These are phyloP conservation scores for Hymenotorrendiella dingleyae DNA, from an alignment of 2,329 filamentous ascomycete genomes.

Conservation along the genomic window DNA sequence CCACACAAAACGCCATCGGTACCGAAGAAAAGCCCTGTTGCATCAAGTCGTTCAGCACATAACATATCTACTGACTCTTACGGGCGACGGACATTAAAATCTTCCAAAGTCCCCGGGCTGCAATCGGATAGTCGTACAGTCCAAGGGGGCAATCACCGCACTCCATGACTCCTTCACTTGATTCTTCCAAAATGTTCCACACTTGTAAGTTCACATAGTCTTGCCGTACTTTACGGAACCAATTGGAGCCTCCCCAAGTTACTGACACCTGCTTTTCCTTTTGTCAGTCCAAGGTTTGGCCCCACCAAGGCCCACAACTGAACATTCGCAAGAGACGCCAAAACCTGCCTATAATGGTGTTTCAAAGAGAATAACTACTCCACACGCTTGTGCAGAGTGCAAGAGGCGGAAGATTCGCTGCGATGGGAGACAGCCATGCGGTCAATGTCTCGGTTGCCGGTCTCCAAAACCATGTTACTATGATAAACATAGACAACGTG, in stretches of 20 bases:
- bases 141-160: slow-evolving; percentile 6
- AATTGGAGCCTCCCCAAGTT: background rate
- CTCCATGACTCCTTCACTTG: slow-evolving; percentile 27
- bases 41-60: slow-evolving; percentile 5
- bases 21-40: slow-evolving; percentile 4
- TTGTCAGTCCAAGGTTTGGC: slow-evolving; percentile 29
- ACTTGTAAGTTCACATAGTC: slow-evolving; percentile 26
- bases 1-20: background rate
- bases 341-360: slow-evolving; percentile 32
- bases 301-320: slow-evolving; percentile 22
- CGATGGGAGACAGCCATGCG: slow-evolving; percentile 75
- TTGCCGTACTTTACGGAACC: background rate
- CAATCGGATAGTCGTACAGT: slow-evolving; percentile 2
- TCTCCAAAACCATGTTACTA: slow-evolving; percentile 75
- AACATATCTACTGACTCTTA: slow-evolving; percentile 7
- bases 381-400: slow-evolving; percentile 68
- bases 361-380: slow-evolving; percentile 48
- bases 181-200: slow-evolving; percentile 29
- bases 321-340: slow-evolving; percentile 23
- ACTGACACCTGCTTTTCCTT: slow-evolving; percentile 8
- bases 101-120: slow-evolving; percentile 4
- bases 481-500: slow-evolving; percentile 70
- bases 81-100: slow-evolving; percentile 4
- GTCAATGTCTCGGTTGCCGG: slow-evolving; percentile 76
- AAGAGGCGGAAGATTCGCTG: slow-evolving; percentile 79